Evolutionary conservation across 2,329 filamentous ascomycete genomes (phyloP).

Genomic region (Paracamarosporium sp.): DNA sequence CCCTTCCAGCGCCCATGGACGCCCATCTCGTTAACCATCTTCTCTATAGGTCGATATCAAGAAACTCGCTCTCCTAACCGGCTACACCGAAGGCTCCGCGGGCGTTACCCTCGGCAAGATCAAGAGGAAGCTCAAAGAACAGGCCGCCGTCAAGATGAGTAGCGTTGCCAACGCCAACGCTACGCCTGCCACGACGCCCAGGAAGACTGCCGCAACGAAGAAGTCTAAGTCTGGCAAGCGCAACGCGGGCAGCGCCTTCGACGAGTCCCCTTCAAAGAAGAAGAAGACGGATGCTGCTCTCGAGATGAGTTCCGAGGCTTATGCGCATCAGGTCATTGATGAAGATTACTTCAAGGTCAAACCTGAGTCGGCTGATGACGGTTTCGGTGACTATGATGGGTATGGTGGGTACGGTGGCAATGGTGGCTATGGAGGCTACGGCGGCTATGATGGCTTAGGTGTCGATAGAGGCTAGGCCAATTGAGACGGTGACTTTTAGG

Average conservation of each 20-base stretch:
- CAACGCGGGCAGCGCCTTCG: background rate
- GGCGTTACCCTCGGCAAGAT: conserved; percentile 39
- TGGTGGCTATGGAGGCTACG: background rate
- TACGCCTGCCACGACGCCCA: conserved; percentile 21
- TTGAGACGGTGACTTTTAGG: no score
- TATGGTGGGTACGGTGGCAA: background rate
- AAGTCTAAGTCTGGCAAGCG: conserved; percentile 23
- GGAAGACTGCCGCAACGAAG: conserved; percentile 18
- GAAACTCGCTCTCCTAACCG: conserved; percentile 23
- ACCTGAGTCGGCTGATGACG: conserved; percentile 21
- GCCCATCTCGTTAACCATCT: background rate
- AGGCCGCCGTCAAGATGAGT: conserved; percentile 10
- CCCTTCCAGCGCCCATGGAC: no score
- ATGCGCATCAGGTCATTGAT: conserved; percentile 21
- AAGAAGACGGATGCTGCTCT: conserved; percentile 2
- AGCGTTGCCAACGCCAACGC: conserved; percentile 1
- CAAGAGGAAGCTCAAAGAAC: conserved; percentile 36
- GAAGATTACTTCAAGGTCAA: conserved; percentile 22
- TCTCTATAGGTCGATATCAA: conserved; percentile 14
- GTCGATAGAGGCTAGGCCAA: no score
- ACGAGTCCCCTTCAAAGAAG: conserved; percentile 23
- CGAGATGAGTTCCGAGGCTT: background rate
- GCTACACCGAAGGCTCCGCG: conserved; percentile 35
- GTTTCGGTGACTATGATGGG: background rate
- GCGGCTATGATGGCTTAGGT: no score